Conservation (phyloP, 1,139 yeast species). For the Hansenula anomala region DNA sequence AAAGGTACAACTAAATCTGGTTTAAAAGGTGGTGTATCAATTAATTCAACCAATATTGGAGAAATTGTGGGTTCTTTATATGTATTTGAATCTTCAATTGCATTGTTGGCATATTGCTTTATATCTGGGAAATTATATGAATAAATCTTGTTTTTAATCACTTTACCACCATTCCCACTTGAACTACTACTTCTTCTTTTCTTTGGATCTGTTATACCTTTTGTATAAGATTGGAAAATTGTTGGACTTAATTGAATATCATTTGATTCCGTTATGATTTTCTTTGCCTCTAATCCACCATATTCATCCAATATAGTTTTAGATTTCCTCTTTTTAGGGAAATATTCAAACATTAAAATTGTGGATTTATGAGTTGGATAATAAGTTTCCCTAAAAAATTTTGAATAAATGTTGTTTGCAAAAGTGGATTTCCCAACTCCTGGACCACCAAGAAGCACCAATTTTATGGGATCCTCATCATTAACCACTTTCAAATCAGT, state of each 20-base stretch:
- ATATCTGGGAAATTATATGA: conserved; percentile 15
- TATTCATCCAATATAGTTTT: conserved; percentile 46
- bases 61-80: conserved; percentile 42
- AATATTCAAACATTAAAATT: conserved; percentile 51
- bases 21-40: conserved; percentile 69
- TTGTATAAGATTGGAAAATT: conserved; percentile 30
- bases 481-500: conserved; percentile 11
- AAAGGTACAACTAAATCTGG: conserved; percentile 67
- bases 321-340: conserved; percentile 36
- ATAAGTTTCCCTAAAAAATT: conserved; percentile 30
- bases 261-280: conserved; percentile 19
- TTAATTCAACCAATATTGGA: conserved; percentile 60
- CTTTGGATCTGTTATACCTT: conserved; percentile 13
- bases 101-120: no score
- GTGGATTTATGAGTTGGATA: conserved; percentile 61
- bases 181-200: conserved; percentile 13
- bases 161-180: conserved; percentile 8
- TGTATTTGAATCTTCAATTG: conserved; percentile 11
- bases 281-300: conserved; percentile 27
- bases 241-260: conserved; percentile 28
- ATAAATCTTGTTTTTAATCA: conserved; percentile 18
- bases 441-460: conserved; percentile 56
- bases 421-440: conserved; percentile 47
- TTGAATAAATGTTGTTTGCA: conserved; percentile 24
- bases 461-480: conserved; percentile 38